Percentiles rank a stretch among this genome's conserved stretches.
Evolutionary conservation across 2,329 filamentous ascomycete genomes (phyloP).

Genomic region (Emmonsia crescens): DNA sequence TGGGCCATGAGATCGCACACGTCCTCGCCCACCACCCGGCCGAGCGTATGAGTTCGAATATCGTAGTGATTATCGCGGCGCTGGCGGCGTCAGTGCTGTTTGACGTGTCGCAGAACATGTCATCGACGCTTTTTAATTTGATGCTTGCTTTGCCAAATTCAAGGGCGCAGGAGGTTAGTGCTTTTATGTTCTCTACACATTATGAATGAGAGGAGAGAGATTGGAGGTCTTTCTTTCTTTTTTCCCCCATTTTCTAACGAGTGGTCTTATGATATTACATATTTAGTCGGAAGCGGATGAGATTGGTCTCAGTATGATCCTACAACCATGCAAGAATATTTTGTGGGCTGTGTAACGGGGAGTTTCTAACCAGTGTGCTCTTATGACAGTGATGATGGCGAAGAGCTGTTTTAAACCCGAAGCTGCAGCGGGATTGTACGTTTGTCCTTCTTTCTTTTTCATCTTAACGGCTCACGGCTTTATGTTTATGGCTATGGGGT

Average conservation of each 20-base stretch:
- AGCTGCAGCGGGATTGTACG: constrained; percentile 43
- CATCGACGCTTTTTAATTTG: constrained; percentile 37
- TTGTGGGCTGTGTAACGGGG: constrained; percentile 13
- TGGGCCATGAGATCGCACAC: constrained; percentile 55
- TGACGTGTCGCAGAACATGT: constrained; percentile 30
- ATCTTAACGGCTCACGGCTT: not conserved
- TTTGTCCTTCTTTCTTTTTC: constrained; percentile 8
- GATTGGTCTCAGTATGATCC: constrained; percentile 43
- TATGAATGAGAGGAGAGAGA: not conserved
- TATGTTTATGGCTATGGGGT: not conserved
- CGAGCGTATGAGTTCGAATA: constrained; percentile 42
- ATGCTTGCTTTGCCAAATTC: constrained; percentile 45
- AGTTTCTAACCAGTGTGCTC: not conserved
- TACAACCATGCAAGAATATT: not conserved
- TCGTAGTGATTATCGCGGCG: constrained; percentile 23
- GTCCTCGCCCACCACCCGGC: constrained; percentile 47
- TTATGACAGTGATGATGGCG: constrained; percentile 46
- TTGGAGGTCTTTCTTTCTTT: not conserved
- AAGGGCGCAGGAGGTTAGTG: constrained; percentile 43
- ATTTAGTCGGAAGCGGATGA: constrained; percentile 51
- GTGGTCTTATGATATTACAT: constrained; percentile 8
- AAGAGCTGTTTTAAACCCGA: constrained; percentile 49
- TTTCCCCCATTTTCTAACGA: not conserved
- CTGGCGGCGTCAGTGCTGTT: constrained; percentile 25
- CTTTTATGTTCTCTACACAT: not conserved